A percentile compares a stretch with the other conserved stretches of the same genome.
Conservation (phyloP, 495 filamentous ascomycete species). For the Penicillium alfredii region DNA sequence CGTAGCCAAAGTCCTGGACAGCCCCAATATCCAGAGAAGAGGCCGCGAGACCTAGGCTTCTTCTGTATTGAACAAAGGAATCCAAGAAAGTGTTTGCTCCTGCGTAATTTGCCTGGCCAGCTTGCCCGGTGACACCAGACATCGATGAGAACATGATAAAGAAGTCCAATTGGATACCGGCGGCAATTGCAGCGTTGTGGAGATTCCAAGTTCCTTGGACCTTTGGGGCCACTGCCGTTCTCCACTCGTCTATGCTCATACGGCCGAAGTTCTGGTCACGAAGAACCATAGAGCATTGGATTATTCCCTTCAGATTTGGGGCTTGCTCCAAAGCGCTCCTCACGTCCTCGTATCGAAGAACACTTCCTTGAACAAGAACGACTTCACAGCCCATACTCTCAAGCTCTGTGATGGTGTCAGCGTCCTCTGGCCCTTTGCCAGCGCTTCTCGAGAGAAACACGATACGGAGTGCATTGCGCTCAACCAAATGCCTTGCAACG, state of each 20-base stretch:
- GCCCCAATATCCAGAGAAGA: constrained; percentile 6
- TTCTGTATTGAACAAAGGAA: constrained; percentile 37
- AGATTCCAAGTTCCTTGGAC: not conserved
- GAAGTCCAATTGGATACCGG: not conserved
- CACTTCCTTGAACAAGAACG: too few species aligned
- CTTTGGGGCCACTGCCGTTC: not conserved
- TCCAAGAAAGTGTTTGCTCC: constrained; percentile 40
- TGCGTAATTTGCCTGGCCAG: constrained; percentile 39
- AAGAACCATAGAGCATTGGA: too few species aligned
- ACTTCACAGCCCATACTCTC: too few species aligned
- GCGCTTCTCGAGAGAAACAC: not conserved
- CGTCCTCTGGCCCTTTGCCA: not conserved
- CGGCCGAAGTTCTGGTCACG: not conserved
- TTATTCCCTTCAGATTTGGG: too few species aligned
- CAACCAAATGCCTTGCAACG: not conserved
- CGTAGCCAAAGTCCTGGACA: constrained; percentile 20
- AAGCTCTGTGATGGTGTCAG: not conserved
- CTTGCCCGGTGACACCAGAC: constrained; percentile 24
- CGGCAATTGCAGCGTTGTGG: not conserved
- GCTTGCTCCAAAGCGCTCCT: too few species aligned
- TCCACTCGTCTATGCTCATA: not conserved
- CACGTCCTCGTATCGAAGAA: too few species aligned
- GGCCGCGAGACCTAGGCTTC: constrained; percentile 7
- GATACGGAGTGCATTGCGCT: not conserved
- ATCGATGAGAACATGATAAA: not conserved